Evolutionary conservation across 768 basidiomycete genomes (phyloP).

Genomic region (Lyophyllum shimeji): DNA sequence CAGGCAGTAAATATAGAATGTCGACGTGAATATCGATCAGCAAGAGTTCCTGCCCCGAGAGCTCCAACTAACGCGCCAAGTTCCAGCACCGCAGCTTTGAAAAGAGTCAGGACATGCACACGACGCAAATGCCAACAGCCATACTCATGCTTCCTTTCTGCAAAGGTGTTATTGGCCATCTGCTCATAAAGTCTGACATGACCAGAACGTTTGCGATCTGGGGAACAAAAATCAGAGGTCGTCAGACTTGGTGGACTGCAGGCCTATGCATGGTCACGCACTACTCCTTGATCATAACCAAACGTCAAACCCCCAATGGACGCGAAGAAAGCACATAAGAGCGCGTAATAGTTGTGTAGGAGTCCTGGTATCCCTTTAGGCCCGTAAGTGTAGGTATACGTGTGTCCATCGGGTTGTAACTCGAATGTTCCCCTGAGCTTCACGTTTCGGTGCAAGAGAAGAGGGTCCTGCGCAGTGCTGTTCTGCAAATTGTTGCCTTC

Average conservation of each 20-base stretch:
- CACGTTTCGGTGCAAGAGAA: slow-evolving; percentile 1
- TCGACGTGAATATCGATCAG: slow-evolving; percentile 67
- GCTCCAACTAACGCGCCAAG: slow-evolving; percentile 80
- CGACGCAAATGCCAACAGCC: slow-evolving; percentile 19
- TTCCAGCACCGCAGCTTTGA: slow-evolving; percentile 71
- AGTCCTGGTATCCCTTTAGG: slow-evolving; percentile 68
- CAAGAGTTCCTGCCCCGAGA: slow-evolving; percentile 61
- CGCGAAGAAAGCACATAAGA: slow-evolving; percentile 71
- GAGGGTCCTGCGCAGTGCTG: slow-evolving; percentile 5
- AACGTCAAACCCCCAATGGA: slow-evolving; percentile 78
- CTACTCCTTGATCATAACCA: slow-evolving; percentile 83
- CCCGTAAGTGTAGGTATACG: slow-evolving; percentile 72
- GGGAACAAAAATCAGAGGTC: not conserved
- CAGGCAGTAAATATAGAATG: slow-evolving; percentile 68
- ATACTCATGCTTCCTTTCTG: slow-evolving; percentile 79
- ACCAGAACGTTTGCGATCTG: slow-evolving; percentile 82
- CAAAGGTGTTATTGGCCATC: slow-evolving; percentile 71
- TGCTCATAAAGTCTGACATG: slow-evolving; percentile 68
- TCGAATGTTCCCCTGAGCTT: slow-evolving; percentile 31
- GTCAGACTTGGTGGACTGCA: not conserved
- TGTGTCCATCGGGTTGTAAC: slow-evolving; percentile 31
- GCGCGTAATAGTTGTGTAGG: slow-evolving; percentile 60
- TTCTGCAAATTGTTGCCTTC: slow-evolving; percentile 1
- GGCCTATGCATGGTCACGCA: slow-evolving; percentile 19
- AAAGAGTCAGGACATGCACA: not conserved